Evolutionary conservation across 306 rosid species (phyloP).

Genomic region (Vigna unguiculata): DNA sequence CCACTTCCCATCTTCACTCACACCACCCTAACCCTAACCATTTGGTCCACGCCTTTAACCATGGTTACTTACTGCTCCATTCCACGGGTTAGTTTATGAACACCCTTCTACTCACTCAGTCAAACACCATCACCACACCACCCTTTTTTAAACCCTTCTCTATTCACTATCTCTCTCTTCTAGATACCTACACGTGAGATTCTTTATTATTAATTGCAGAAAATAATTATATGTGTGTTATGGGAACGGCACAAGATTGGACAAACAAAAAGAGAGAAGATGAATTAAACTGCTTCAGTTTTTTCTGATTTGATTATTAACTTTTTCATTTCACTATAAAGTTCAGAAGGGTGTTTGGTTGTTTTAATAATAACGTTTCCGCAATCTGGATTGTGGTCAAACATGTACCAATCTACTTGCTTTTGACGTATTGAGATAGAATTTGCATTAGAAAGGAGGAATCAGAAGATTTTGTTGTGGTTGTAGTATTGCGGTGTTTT

Average conservation of each 20-base stretch:
- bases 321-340: slow-evolving; percentile 34
- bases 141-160: too few species aligned
- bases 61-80: slow-evolving; percentile 44
- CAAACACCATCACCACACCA: too few species aligned
- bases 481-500: not conserved
- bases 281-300: slow-evolving; percentile 34
- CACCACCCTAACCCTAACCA: not conserved
- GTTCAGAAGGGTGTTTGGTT: slow-evolving; percentile 28
- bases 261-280: slow-evolving; percentile 15
- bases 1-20: not conserved
- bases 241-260: not conserved
- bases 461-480: not conserved
- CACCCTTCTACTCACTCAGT: too few species aligned
- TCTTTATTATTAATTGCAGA: not conserved
- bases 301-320: slow-evolving; percentile 40
- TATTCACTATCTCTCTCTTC: too few species aligned
- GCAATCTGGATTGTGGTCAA: slow-evolving; percentile 56
- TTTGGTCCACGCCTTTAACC: slow-evolving; percentile 42
- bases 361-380: slow-evolving; percentile 41
- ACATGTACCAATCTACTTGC: slow-evolving; percentile 48
- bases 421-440: slow-evolving; percentile 19
- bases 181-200: not conserved
- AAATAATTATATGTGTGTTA: not conserved
- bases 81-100: too few species aligned
- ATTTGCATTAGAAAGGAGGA: not conserved